Conservation (phyloP, 768 basidiomycete species). For the Naematelia aurantialba region DNA sequence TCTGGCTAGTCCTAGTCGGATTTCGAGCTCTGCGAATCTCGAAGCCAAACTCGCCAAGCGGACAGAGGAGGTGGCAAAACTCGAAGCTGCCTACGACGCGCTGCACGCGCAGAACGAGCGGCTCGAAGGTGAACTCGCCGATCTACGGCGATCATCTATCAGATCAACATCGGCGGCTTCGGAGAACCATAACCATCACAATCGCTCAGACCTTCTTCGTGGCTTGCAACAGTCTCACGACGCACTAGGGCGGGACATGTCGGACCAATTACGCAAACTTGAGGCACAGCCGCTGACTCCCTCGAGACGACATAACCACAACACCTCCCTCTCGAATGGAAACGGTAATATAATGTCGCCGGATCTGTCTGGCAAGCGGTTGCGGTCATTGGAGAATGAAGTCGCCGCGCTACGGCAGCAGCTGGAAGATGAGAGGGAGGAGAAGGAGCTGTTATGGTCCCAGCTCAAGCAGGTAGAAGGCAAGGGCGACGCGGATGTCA, state of each 20-base stretch:
- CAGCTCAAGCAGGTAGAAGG: constrained; percentile 31
- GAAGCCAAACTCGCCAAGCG: constrained; percentile 24
- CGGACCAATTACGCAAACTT: constrained; percentile 37
- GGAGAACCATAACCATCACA: neutral
- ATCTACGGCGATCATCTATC: constrained; percentile 22
- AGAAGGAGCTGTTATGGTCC: constrained; percentile 38
- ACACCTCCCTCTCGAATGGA: constrained; percentile 62
- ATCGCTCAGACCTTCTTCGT: constrained; percentile 38
- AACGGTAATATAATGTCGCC: constrained; percentile 53
- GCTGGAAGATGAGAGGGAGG: constrained; percentile 45
- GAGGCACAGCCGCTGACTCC: constrained; percentile 32
- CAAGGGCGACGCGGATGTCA: constrained; percentile 12
- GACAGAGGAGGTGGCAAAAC: constrained; percentile 20
- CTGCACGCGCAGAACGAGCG: constrained; percentile 19
- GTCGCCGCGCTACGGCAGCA: constrained; percentile 39
- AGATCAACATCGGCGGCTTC: neutral
- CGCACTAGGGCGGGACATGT: constrained; percentile 40
- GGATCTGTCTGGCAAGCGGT: constrained; percentile 55
- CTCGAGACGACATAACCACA: constrained; percentile 37
- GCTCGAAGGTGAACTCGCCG: constrained; percentile 26
- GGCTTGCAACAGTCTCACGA: constrained; percentile 42
- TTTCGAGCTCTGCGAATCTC: constrained; percentile 3
- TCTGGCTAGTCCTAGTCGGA: constrained; percentile 2
- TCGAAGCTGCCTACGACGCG: constrained; percentile 24
- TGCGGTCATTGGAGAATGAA: constrained; percentile 37